phyloP scores from a whole-genome alignment of 768 basidiomycete species.

The Hortiboletus flavorubellus region DNA sequence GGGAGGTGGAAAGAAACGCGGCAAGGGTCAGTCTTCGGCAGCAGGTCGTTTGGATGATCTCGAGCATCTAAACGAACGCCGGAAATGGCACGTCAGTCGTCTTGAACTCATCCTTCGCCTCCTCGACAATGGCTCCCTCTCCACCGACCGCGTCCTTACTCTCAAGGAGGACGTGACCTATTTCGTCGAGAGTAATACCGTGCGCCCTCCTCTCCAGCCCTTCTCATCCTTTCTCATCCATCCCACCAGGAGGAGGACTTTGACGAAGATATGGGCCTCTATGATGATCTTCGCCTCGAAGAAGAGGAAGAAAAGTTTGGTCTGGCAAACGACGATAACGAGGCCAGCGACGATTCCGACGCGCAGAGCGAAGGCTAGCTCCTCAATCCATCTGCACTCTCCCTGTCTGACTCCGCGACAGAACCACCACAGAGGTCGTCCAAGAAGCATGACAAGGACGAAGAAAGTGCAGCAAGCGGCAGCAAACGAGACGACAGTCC shows the following conservation, averaged over 20 bases:
- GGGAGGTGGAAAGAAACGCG: slow-evolving; percentile 80
- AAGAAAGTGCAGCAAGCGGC: slow-evolving; percentile 69
- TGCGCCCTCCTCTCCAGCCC: slow-evolving; percentile 41
- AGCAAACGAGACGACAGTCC: slow-evolving; percentile 75
- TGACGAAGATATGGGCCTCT: slow-evolving; percentile 95
- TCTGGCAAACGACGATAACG: slow-evolving; percentile 66
- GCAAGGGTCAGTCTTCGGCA: slow-evolving; percentile 60
- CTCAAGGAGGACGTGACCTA: slow-evolving; percentile 95
- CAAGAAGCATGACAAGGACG: slow-evolving; percentile 72
- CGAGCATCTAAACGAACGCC: slow-evolving; percentile 85
- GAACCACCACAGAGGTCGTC: slow-evolving; percentile 65
- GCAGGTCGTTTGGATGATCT: slow-evolving; percentile 78
- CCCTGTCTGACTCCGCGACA: slow-evolving; percentile 21
- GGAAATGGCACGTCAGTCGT: slow-evolving; percentile 92
- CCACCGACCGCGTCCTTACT: slow-evolving; percentile 72
- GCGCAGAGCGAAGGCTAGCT: slow-evolving; percentile 64
- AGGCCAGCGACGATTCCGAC: slow-evolving; percentile 71
- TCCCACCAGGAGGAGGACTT: slow-evolving; percentile 85
- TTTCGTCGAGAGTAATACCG: slow-evolving; percentile 94
- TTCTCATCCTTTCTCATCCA: slow-evolving; percentile 16
- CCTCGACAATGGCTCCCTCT: slow-evolving; percentile 88
- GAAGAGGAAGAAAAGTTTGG: slow-evolving; percentile 96
- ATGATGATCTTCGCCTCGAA: slow-evolving; percentile 95
- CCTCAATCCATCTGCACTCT: background rate
- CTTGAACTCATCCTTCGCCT: slow-evolving; percentile 91